Evolutionary conservation across 768 basidiomycete genomes (phyloP), one percentile per base, ranked within the genome.

Genomic region (Leccinum arenicola): DNA sequence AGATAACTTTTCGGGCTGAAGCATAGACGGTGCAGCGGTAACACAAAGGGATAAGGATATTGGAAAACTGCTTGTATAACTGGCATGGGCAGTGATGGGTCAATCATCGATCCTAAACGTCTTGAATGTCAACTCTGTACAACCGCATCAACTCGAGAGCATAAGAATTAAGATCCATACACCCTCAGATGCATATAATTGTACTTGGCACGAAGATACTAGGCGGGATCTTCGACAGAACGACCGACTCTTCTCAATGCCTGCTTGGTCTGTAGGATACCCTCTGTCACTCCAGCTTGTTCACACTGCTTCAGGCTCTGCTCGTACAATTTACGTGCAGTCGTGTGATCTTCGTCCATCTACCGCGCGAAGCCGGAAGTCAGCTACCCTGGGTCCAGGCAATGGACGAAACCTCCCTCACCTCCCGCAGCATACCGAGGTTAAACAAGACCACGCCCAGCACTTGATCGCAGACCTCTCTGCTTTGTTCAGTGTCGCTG

Each of bases 391-490:
- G 54, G 25, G 2, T 2, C 25, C 23, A 36, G 40, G 21, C 12
- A 27, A 25, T 3, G 21, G 21, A 11, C 2, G 19, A 52, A 51
- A 17, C 27, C 0, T 3, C 64, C 1, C 65, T 52, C 40, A 74
- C 72, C 73, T 85, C 82, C 10, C 81, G 76, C 55, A 88, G 63
- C 50, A 81, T 78, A 21, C 81, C 87, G 45, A 86, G 70, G 59
- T 89, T 88, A 63, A 81, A 87, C n/a, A 87, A 68, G 40, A 82
- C 76, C 3, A 82, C 83, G 3, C 82, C 83, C 52, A 83, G 78
- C 0, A 81, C 82, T 43, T 79, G 74, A 54, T 86, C 83, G 61
- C 87, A 89, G 0, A 75, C 71, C 8, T 75, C 70, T 60, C 64
- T 56, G 68, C 64, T 52, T 47, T 67, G 58, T 66, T 75, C 62